These are phyloP conservation scores for Saccharomycopsis sp. DNA, from an alignment of 805 yeast species.

Conservation along the genomic window DNA sequence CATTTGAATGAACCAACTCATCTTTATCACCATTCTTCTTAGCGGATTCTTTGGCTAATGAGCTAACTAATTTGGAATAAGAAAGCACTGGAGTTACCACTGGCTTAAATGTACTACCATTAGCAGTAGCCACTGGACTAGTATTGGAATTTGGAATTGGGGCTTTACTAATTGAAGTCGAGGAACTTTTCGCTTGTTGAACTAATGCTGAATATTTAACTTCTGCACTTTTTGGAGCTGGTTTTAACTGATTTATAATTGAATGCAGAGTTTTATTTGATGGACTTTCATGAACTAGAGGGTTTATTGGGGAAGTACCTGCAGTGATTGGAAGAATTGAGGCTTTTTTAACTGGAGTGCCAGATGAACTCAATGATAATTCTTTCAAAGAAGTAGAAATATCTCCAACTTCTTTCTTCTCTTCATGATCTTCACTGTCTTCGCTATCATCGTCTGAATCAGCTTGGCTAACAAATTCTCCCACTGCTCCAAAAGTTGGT, in stretches of 20 bases:
- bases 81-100: slow-evolving; percentile 21
- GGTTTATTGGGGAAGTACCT: slow-evolving; percentile 7
- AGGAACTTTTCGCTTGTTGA: slow-evolving; percentile 16
- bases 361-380: slow-evolving; percentile 4
- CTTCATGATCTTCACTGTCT: not conserved
- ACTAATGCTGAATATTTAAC: slow-evolving; percentile 39
- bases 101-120: slow-evolving; percentile 16
- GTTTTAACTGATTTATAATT: slow-evolving; percentile 29
- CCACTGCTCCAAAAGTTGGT: slow-evolving; percentile 16
- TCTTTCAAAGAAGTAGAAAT: slow-evolving; percentile 3
- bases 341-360: not conserved
- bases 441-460: slow-evolving; percentile 2
- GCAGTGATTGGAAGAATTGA: slow-evolving; percentile 4
- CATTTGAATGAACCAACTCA: not conserved
- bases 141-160: slow-evolving; percentile 21
- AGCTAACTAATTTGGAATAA: slow-evolving; percentile 22
- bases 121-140: slow-evolving; percentile 18
- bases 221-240: slow-evolving; percentile 42
- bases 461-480: slow-evolving; percentile 14
- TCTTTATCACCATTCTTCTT: not conserved
- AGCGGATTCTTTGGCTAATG: slow-evolving; percentile 13
- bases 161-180: not conserved
- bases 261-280: not conserved
- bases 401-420: slow-evolving; percentile 1
- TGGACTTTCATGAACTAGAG: not conserved